Base-by-base conservation (phyloP, 352 stramenopile species). In the Phytophthora niederhauseri region DNA sequence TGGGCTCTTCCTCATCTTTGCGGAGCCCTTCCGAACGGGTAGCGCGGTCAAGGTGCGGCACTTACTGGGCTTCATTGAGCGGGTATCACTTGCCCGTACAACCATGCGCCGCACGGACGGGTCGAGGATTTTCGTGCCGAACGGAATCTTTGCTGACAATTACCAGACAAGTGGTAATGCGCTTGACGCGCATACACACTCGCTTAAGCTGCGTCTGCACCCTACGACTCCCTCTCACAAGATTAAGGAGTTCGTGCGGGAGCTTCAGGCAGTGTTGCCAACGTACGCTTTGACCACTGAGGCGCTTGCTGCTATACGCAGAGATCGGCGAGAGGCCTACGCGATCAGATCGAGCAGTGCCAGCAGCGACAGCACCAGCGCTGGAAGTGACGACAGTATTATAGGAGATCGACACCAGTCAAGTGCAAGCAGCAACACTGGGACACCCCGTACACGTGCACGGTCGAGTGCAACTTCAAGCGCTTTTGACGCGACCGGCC, bases 1-100 rank as follows among this genome's bases (percentile, higher is more conserved):
- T 0, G 88, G 88, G 2, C 77, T 96, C 22, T 96, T 94, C 52
- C 76, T 96, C 22, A 91, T 94, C 63, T 96, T 92, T 61, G 83
- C 86, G 12, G 88, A 96, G 65, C 88, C 88, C 0, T 93, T 96
- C 46, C 81, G 84, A 22, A 91, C 81, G 0, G 86, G 86, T 2
- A 93, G 84, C 52, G 72, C 85, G 52, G 90, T 87, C 54, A 67
- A 77, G 36, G 77, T 94, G 26, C 72, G 75, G 7, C 50, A 70
- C 5, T 63, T 91, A 22, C 41, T 77, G 14, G 88, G 88, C 2
- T 87, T 88, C 61, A 89, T 96, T 15, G 88, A 96, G 45, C 72
- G 77, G 41, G 85, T 96, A 20, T 94, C 88, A 41, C 82, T 96
- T 24, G 80, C 85, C 3, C 77, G 83, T 9, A 96, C 88, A 11